A percentile compares a stretch with the other conserved stretches of the same genome.
Conservation (phyloP, 108 stramenopile genomes). For the Cyclotella kingstonii region DNA sequence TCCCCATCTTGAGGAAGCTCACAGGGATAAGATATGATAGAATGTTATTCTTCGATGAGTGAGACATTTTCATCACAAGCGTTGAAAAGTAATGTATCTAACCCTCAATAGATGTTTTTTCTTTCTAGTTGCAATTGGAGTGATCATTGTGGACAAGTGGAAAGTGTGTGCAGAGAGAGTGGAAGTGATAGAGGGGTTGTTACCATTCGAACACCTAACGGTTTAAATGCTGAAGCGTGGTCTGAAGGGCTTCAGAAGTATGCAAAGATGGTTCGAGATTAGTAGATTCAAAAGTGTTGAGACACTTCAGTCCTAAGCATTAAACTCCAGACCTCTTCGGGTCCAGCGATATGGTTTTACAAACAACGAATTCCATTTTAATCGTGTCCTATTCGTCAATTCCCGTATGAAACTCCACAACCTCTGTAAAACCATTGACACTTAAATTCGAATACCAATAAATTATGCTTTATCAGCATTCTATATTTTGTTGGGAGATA, state of each 20-base stretch:
- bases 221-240: conserved; percentile 66
- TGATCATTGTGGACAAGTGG: conserved; percentile 58
- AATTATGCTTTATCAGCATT: too few relatives aligned
- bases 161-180: conserved; percentile 57
- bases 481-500: too few relatives aligned
- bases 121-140: neutral
- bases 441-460: too few relatives aligned
- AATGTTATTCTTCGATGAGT: conserved; percentile 97
- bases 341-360: too few relatives aligned
- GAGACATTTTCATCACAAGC: too few relatives aligned
- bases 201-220: conserved; percentile 65
- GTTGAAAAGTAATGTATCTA: conserved; percentile 8
- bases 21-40: conserved; percentile 83
- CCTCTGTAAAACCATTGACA: too few relatives aligned
- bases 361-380: too few relatives aligned
- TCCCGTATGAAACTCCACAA: too few relatives aligned
- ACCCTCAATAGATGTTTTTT: neutral
- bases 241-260: conserved; percentile 60
- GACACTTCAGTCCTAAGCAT: too few relatives aligned
- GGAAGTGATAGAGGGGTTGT: conserved; percentile 54
- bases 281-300: too few relatives aligned
- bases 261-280: conserved; percentile 21
- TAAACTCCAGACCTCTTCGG: too few relatives aligned
- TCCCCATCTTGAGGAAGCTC: conserved; percentile 72
- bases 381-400: too few relatives aligned